Conservation (phyloP, 2,329 filamentous ascomycete species). For the Botrytis fabae region DNA sequence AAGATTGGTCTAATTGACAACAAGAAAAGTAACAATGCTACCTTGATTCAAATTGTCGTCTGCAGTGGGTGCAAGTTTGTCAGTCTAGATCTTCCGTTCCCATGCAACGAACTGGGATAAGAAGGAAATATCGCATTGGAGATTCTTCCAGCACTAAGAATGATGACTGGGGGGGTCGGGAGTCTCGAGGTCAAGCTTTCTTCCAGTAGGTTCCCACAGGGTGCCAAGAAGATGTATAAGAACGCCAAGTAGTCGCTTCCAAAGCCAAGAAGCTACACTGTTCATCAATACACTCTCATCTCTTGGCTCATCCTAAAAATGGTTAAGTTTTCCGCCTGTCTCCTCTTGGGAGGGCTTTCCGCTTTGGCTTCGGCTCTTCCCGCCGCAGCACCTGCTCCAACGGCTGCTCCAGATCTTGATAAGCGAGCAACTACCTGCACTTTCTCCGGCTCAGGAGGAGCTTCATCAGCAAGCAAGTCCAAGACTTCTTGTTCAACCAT, state of each 20-base stretch:
- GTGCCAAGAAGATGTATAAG: slow-evolving; percentile 6
- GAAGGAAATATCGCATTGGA: background rate
- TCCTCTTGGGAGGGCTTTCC: slow-evolving; percentile 15
- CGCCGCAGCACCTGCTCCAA: slow-evolving; percentile 6
- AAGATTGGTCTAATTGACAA: background rate
- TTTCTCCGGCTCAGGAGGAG: slow-evolving; percentile 48
- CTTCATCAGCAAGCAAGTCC: slow-evolving; percentile 48
- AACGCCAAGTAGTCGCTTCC: slow-evolving; percentile 1
- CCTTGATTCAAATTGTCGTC: background rate
- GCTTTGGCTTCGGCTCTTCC: slow-evolving; percentile 18
- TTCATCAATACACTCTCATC: background rate
- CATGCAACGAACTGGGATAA: background rate
- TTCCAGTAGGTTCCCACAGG: background rate
- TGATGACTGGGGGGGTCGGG: background rate
- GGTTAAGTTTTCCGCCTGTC: slow-evolving; percentile 4
- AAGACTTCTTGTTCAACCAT: slow-evolving; percentile 57
- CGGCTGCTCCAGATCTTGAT: slow-evolving; percentile 11
- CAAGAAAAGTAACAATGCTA: background rate
- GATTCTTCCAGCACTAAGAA: slow-evolving; percentile 20
- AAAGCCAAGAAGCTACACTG: slow-evolving; percentile 11
- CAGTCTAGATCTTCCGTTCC: background rate
- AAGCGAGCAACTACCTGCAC: slow-evolving; percentile 49
- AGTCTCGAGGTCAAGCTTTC: background rate
- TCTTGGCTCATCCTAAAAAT: slow-evolving; percentile 15
- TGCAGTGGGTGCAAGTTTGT: background rate